phyloP scores from a whole-genome alignment of 169 alveolate genomes.

The Eimeria necatrix region DNA sequence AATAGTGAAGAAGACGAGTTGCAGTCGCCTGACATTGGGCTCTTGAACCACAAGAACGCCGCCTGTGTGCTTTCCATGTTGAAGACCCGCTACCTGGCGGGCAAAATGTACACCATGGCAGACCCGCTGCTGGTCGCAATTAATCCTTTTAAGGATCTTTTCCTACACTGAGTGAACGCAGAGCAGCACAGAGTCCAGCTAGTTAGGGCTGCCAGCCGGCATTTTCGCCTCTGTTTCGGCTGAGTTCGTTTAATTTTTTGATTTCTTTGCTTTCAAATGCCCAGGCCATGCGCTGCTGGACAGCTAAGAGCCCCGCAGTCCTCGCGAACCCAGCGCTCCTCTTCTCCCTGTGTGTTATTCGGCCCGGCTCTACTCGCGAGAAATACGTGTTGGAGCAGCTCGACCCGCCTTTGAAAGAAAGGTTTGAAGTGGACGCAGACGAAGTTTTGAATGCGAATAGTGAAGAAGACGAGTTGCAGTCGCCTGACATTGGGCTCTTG shows the following conservation, averaged over 20 bases:
- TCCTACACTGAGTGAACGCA: no score
- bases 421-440: constrained; percentile 10
- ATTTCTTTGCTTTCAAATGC: neutral
- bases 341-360: constrained; percentile 57
- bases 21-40: constrained; percentile 92
- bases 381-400: constrained; percentile 30
- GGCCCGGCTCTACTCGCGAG: constrained; percentile 54
- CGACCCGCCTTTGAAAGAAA: constrained; percentile 58
- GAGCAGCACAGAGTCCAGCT: no score
- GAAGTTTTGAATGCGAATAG: constrained; percentile 59
- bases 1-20: constrained; percentile 78
- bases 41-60: constrained; percentile 91
- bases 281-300: constrained; percentile 72
- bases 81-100: constrained; percentile 57
- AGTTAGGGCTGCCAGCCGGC: no score
- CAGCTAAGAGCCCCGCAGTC: constrained; percentile 71
- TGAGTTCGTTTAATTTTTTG: neutral
- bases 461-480: constrained; percentile 78
- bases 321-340: constrained; percentile 52
- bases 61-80: constrained; percentile 93
- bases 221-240: no score
- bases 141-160: constrained; percentile 92
- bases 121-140: constrained; percentile 94
- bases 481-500: constrained; percentile 93
- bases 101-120: constrained; percentile 90